Percentiles rank a stretch among this genome's conserved stretches.
These are phyloP conservation scores for Neonectria hederae DNA, from an alignment of 2,329 filamentous ascomycete genomes.

Conservation along the genomic window DNA sequence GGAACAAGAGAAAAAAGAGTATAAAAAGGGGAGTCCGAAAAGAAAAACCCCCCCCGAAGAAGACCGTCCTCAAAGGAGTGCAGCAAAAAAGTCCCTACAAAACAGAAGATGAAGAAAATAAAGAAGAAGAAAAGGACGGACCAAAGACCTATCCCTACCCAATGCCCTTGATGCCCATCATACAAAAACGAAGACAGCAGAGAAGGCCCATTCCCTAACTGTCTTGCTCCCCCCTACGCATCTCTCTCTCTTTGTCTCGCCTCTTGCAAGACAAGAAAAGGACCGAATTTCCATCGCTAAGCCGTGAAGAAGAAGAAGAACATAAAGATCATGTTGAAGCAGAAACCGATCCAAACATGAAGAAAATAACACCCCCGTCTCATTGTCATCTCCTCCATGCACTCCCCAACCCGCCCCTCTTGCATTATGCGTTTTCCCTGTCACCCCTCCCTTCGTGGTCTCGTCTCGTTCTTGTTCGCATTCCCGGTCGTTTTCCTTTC, in stretches of 20 bases:
- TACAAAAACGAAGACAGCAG: conserved; percentile 18
- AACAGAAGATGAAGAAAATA: conserved; percentile 4
- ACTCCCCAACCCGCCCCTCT: background rate
- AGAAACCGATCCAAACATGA: background rate
- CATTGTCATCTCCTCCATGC: background rate
- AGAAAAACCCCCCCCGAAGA: background rate
- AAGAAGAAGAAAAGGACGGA: conserved; percentile 13
- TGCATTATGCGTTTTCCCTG: background rate
- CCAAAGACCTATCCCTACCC: conserved; percentile 3
- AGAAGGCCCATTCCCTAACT: conserved; percentile 7
- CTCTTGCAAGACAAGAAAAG: conserved; percentile 8
- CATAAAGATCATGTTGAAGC: background rate
- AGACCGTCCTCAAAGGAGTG: conserved; percentile 19
- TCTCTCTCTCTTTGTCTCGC: background rate
- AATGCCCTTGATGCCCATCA: conserved; percentile 28
- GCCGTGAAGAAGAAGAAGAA: background rate
- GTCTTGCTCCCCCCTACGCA: background rate
- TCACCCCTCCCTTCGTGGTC: background rate
- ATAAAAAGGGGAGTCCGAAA: background rate
- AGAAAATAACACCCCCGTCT: background rate
- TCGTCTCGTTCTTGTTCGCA: background rate
- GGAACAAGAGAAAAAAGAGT: background rate
- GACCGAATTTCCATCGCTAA: conserved; percentile 1
- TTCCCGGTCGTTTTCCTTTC: background rate
- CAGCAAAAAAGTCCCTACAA: background rate